A percentile compares a stretch with the other conserved stretches of the same genome.
These are phyloP conservation scores for Simplicillium aogashimaense DNA, from an alignment of 2,329 filamentous ascomycete species.

Conservation along the genomic window DNA sequence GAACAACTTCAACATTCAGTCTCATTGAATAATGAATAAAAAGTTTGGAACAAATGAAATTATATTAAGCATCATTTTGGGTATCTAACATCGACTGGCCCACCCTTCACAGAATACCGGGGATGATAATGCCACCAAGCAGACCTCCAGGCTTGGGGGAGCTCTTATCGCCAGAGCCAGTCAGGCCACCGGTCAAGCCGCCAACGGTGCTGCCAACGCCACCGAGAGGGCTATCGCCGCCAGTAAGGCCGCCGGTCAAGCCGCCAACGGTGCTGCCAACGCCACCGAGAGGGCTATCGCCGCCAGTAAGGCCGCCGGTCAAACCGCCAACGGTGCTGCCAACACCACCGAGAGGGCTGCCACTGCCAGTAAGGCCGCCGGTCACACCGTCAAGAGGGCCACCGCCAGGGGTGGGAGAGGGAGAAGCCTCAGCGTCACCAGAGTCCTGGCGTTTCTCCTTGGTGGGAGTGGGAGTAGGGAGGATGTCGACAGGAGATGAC, in stretches of 20 bases:
- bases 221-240: background rate
- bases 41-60: background rate
- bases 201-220: background rate
- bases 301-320: background rate
- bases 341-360: background rate
- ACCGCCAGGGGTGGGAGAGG: background rate
- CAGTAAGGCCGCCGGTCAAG: background rate
- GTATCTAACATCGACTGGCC: background rate
- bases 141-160: background rate
- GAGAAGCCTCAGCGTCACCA: background rate
- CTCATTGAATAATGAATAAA: background rate
- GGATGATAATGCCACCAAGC: background rate
- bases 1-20: too few species aligned
- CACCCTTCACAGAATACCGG: background rate
- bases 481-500: background rate
- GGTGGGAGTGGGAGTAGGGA: too few species aligned
- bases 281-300: slow-evolving; percentile 7
- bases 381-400: background rate
- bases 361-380: background rate
- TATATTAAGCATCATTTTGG: background rate
- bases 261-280: slow-evolving; percentile 7
- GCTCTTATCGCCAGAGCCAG: background rate
- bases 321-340: background rate
- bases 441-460: too few species aligned
- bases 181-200: background rate